Evolutionary conservation across 2,329 filamentous ascomycete genomes (phyloP).

Genomic region (Cucurbitaria berberidis): DNA sequence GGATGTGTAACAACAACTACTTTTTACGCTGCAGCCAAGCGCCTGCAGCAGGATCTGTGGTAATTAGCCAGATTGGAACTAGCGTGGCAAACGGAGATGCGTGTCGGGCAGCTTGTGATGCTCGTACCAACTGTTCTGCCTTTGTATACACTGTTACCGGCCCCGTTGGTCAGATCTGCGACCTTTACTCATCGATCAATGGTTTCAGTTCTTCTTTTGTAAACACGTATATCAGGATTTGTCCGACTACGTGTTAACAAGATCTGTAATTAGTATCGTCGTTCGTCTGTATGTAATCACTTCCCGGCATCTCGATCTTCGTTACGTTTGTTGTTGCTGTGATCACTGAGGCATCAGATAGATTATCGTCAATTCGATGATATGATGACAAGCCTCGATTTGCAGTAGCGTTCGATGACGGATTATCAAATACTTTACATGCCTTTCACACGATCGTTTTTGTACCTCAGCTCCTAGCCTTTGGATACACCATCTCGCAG

Average conservation of each 20-base stretch:
- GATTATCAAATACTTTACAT: too few relatives aligned
- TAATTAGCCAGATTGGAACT: not conserved
- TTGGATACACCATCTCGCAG: too few relatives aligned
- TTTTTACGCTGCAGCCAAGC: not conserved
- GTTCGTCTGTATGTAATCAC: too few relatives aligned
- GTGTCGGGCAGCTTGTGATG: not conserved
- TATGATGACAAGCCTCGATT: too few relatives aligned
- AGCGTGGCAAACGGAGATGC: not conserved
- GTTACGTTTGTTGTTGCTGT: too few relatives aligned
- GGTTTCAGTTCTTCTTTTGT: not conserved
- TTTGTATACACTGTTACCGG: not conserved
- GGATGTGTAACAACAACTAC: constrained; percentile 4
- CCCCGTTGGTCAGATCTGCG: not conserved
- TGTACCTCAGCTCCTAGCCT: too few relatives aligned
- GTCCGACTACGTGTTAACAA: not conserved
- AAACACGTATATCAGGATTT: not conserved
- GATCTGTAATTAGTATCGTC: too few relatives aligned
- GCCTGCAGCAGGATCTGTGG: not conserved
- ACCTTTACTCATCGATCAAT: not conserved
- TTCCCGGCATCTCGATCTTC: too few relatives aligned
- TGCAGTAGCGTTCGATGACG: too few relatives aligned
- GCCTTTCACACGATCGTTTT: too few relatives aligned
- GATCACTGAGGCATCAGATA: too few relatives aligned
- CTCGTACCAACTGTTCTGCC: not conserved
- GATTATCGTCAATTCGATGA: too few relatives aligned